phyloP scores from a whole-genome alignment of 495 filamentous ascomycete genomes.

The Tuber borchii region DNA sequence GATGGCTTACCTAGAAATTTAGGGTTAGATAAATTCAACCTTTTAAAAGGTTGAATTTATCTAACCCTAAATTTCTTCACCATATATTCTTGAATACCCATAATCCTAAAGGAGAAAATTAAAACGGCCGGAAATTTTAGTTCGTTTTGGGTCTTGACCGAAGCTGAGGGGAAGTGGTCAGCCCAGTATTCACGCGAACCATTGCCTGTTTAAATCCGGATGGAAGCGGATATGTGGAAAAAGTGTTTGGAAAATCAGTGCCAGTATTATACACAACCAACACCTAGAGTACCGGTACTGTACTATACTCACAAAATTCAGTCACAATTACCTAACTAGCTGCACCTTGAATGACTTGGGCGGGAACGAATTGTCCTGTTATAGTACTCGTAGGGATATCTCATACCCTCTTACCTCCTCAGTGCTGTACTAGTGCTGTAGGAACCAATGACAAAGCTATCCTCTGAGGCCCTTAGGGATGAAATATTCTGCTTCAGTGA shows the following conservation, averaged over 20 bases:
- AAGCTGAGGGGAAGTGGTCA: not conserved
- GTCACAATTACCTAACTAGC: not conserved
- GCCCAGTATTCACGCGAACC: not conserved
- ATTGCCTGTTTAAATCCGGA: constrained; percentile 2
- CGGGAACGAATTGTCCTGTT: not conserved
- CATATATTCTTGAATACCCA: not conserved
- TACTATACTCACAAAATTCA: not conserved
- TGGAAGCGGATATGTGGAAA: not conserved
- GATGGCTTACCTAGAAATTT: not conserved
- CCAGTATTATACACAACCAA: not conserved
- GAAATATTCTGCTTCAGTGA: not conserved
- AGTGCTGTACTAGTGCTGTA: not conserved
- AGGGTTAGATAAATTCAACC: not conserved
- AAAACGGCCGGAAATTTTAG: not conserved
- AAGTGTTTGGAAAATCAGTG: not conserved
- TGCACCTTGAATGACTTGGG: not conserved
- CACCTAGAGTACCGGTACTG: not conserved
- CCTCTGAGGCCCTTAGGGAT: not conserved
- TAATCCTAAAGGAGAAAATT: not conserved
- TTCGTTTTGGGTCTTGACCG: not conserved
- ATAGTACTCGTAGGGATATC: not conserved
- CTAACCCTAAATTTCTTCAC: no score
- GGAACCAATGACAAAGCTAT: not conserved
- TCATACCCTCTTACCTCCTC: not conserved
- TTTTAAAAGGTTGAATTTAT: not conserved